These are phyloP conservation scores for Auricularia cornea DNA, from an alignment of 768 basidiomycete species.

Conservation along the genomic window DNA sequence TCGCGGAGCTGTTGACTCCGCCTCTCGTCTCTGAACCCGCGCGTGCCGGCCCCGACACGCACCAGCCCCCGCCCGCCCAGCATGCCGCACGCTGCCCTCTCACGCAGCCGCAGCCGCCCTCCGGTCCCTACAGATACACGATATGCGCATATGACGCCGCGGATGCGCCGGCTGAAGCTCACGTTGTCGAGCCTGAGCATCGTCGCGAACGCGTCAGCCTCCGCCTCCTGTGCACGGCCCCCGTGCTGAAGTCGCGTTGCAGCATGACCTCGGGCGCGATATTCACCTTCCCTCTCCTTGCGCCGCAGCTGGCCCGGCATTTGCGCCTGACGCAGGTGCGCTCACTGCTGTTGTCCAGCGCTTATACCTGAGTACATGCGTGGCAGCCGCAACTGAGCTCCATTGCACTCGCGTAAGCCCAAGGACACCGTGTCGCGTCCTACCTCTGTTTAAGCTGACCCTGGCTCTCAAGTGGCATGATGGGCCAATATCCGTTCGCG, in stretches of 20 bases:
- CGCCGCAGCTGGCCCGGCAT: slow-evolving; percentile 50
- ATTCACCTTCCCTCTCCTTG: slow-evolving; percentile 69
- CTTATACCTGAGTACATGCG: neutral
- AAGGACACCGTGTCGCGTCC: neutral
- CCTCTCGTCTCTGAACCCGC: neutral
- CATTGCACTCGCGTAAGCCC: slow-evolving; percentile 62
- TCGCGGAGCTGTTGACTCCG: neutral
- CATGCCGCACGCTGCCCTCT: neutral
- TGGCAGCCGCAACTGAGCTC: slow-evolving; percentile 68
- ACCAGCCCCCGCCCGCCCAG: neutral
- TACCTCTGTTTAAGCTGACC: neutral
- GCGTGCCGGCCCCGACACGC: too few relatives aligned
- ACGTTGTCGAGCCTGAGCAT: slow-evolving; percentile 44
- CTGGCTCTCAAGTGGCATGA: slow-evolving; percentile 51
- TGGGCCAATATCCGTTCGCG: slow-evolving; percentile 72
- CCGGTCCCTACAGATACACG: neutral
- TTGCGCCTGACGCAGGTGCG: slow-evolving; percentile 40
- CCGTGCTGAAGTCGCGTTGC: neutral
- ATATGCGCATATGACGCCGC: neutral
- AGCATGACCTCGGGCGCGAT: slow-evolving; percentile 76
- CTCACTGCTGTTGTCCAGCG: neutral
- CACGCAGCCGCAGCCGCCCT: neutral
- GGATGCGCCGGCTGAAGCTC: slow-evolving; percentile 5
- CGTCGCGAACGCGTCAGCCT: slow-evolving; percentile 53
- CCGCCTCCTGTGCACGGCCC: slow-evolving; percentile 3